Base-by-base conservation (phyloP, 208 protist species). In the Trypanosoma avium region DNA sequence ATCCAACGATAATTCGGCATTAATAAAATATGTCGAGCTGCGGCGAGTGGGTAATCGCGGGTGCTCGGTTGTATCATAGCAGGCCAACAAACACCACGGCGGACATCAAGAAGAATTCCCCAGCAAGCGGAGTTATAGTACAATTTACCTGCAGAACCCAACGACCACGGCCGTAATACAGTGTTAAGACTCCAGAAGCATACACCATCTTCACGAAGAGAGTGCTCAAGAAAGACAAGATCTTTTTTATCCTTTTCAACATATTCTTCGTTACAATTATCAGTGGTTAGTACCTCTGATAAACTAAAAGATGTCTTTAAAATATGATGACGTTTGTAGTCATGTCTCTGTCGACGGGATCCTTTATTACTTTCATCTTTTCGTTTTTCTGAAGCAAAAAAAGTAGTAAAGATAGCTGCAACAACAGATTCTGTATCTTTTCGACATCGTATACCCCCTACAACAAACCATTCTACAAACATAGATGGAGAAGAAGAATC, bases 161-260 rank as follows among this genome's bases (percentile, higher is more conserved):
- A 17, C 6, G 10, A 45, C 79, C 82, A 86, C 13, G 61, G 63
- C 47, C 72, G 70, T 27, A 86, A 55, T 10, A 70, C 73, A 3
- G 82, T 89, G 61, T 86, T 85, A 36, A 89, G 67, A 53, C 73
- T 83, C 82, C 82, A 89, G 54, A 84, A 86, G 48, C 82, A 89
- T 27, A 63, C 13, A 26, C 82, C 78, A 17, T 89, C 82, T 55
- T 89, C 82, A n/a, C 79, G 82, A 38, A 89, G 77, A 6, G 73
- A 76, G 67, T 89, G 82, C 17, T 59, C 52, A 19, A 88, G 30
- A 8, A 24, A 40, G 4, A 67, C 21, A 36, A 15, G 6, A 19
- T 0, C 22, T n/a, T 4, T 62, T 4, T 24, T 17, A 8, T 2
- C 36, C 40, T 8, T 26, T 26, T 30, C n/a, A n/a, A n/a, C n/a